Conservation (phyloP, 495 filamentous ascomycete species). For the Pyrenula massariospora region DNA sequence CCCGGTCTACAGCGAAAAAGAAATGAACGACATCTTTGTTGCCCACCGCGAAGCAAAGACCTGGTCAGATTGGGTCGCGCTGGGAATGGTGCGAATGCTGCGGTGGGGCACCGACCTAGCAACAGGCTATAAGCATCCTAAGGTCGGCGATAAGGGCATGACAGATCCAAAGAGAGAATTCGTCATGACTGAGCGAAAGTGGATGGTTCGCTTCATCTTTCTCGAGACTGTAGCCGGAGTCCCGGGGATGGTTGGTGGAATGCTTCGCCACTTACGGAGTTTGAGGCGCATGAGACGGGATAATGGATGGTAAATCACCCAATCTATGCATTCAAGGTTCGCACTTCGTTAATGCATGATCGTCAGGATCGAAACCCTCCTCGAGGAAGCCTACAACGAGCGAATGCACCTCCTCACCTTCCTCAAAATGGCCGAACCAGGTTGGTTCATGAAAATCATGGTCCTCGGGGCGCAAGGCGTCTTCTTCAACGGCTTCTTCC, state of each 20-base stretch:
- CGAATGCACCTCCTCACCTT: constrained; percentile 94
- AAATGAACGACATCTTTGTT: constrained; percentile 51
- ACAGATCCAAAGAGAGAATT: constrained; percentile 37
- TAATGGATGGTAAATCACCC: constrained; percentile 88
- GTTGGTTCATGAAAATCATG: constrained; percentile 77
- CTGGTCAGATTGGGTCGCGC: constrained; percentile 58
- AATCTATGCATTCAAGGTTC: no score
- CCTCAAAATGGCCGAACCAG: constrained; percentile 83
- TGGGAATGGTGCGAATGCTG: constrained; percentile 47
- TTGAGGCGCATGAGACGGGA: constrained; percentile 78
- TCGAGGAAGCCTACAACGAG: constrained; percentile 93
- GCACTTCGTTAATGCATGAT: neutral
- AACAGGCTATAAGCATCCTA: constrained; percentile 62
- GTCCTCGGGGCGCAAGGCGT: constrained; percentile 75
- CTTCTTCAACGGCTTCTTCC: constrained; percentile 90
- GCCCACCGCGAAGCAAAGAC: constrained; percentile 56
- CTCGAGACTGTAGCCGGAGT: constrained; percentile 91
- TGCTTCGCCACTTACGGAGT: constrained; percentile 77
- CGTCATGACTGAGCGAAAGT: constrained; percentile 63
- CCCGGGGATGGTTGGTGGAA: constrained; percentile 93
- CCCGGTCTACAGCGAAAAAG: constrained; percentile 46
- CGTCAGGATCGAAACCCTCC: constrained; percentile 73
- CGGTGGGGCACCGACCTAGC: constrained; percentile 56
- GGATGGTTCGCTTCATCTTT: constrained; percentile 79
- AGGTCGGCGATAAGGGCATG: constrained; percentile 27